Evolutionary conservation across 73 alveolate genomes (phyloP), one percentile per base, ranked within the genome.

Genomic region (Paramecium primaurelia): DNA sequence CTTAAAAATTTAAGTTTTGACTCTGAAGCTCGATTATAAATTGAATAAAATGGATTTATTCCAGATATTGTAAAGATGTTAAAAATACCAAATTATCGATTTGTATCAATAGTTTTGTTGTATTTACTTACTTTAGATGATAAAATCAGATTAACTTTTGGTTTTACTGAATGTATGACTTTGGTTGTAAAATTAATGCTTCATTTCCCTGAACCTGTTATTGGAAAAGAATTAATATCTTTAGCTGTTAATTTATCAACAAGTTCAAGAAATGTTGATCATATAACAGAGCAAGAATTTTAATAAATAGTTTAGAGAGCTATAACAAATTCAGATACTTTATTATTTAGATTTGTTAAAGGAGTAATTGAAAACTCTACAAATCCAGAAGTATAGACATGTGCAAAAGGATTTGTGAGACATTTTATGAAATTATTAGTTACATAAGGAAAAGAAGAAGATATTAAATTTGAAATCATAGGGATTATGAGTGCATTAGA

Each of bases 141-240:
- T 93, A 97, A 97, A 89, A 90, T 98, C 20, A 95, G 97, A 92
- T 97, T 98, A 45, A 97, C 98, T 47, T 98, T 98, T 88, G 97
- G 99, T 54, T 97, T 97, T 86, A 98, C 99, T 49, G 99, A 98
- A 93, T 97, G 99, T 83, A 93, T 98, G 86, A 97, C 98, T 58
- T 92, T 98, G 12, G 95, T 98, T 18, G 77, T 92, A 3, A 77
- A 97, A 94, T 93, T 98, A 93, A 96, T 98, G 32, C 95, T 96
- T 58, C 99, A 98, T 91, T 97, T 97, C 94, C 99, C 99, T 9
- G 99, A 98, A 77, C 96, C 97, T 49, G 90, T 96, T 51, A 97
- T 98, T 1, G 99, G 99, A 0, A 93, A 96, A 64, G 99, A 98
- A 92, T 92, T 98, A 11, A 96, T 98, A 10, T 99, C 99, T 34